phyloP scores from a whole-genome alignment of 2,329 filamentous ascomycete genomes.

The Penicillium sp. region DNA sequence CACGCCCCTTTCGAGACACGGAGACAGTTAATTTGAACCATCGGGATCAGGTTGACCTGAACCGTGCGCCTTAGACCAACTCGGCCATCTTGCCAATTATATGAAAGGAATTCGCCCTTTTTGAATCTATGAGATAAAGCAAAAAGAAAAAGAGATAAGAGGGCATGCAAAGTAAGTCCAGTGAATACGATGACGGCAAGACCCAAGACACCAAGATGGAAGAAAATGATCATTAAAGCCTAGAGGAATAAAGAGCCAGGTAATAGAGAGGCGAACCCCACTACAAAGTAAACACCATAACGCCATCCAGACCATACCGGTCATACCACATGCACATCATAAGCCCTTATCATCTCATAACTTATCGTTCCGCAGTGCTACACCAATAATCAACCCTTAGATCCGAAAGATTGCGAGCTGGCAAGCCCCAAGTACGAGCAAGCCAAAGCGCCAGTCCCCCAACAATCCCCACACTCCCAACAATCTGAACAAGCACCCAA shows the following conservation, averaged over 20 bases:
- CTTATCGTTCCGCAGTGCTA: conserved; percentile 17
- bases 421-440: conserved; percentile 42
- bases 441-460: conserved; percentile 68
- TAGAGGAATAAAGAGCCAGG: background rate
- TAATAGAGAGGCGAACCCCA: background rate
- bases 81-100: conserved; percentile 34
- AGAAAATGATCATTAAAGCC: background rate
- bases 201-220: background rate
- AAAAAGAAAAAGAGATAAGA: no score
- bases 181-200: no score
- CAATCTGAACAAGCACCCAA: conserved; percentile 66
- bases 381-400: conserved; percentile 30
- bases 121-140: background rate
- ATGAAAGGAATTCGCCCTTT: background rate
- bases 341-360: conserved; percentile 1
- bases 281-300: background rate
- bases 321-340: background rate
- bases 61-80: conserved; percentile 37
- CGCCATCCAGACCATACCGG: background rate
- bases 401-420: conserved; percentile 31
- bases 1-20: conserved; percentile 8
- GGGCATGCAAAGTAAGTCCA: no score
- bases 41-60: conserved; percentile 29
- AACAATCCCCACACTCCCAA: conserved; percentile 69
- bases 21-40: conserved; percentile 7